Evolutionary conservation across 1,284 basidiomycete genomes (phyloP).

Genomic region (Anthracocystis walkeri): DNA sequence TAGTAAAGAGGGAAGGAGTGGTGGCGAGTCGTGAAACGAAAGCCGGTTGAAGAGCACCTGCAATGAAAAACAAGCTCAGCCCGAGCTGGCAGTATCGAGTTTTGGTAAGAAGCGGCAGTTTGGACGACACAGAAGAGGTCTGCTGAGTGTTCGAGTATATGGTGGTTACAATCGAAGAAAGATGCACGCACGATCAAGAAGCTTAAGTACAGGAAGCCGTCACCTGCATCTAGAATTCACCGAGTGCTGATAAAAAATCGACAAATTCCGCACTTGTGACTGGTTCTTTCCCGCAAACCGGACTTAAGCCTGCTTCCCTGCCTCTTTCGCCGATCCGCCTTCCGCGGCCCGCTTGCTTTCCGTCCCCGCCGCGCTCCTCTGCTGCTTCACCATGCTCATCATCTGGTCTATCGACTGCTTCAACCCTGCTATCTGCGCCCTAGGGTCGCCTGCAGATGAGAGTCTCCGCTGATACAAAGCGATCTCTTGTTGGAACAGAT

Average conservation of each 20-base stretch:
- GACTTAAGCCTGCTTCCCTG: slow-evolving; percentile 2
- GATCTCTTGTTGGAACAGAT: too few relatives aligned
- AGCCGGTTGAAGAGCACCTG: neutral
- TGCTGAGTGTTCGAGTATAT: neutral
- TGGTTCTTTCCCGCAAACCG: neutral
- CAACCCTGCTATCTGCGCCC: too few relatives aligned
- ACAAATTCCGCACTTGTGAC: slow-evolving; percentile 3
- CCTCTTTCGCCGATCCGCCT: neutral
- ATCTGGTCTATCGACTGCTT: too few relatives aligned
- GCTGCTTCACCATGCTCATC: too few relatives aligned
- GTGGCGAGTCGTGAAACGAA: slow-evolving; percentile 7
- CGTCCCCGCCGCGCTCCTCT: neutral
- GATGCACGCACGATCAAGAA: neutral
- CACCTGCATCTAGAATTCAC: neutral
- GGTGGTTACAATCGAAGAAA: neutral
- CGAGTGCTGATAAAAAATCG: neutral
- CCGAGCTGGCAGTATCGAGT: slow-evolving; percentile 10
- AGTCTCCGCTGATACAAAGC: too few relatives aligned
- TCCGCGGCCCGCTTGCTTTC: neutral
- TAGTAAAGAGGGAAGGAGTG: neutral
- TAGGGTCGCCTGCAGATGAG: too few relatives aligned
- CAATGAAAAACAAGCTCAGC: slow-evolving; percentile 15
- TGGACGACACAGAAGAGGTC: neutral
- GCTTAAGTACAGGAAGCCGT: too few relatives aligned
- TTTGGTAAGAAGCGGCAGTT: slow-evolving; percentile 8